These are phyloP conservation scores for Canariomyces notabilis DNA, from an alignment of 2,329 filamentous ascomycete species.

Conservation along the genomic window DNA sequence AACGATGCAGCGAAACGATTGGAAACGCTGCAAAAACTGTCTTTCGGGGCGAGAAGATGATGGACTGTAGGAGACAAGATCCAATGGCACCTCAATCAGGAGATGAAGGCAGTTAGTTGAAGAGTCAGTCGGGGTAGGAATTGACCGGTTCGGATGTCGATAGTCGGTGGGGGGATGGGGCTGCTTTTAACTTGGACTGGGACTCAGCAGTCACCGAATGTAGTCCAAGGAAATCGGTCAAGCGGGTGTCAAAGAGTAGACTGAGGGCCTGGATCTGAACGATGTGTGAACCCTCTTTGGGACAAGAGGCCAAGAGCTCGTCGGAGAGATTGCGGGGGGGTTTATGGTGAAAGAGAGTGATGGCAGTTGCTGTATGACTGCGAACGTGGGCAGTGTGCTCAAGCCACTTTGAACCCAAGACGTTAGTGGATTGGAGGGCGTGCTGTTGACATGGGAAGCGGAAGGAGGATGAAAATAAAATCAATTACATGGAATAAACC, in stretches of 20 bases:
- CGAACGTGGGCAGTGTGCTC: slow-evolving; percentile 1
- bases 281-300: slow-evolving; percentile 1
- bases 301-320: background rate
- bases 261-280: background rate
- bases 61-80: background rate
- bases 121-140: background rate
- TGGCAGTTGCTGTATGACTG: background rate
- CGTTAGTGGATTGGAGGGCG: background rate
- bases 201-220: background rate
- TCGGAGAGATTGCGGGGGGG: slow-evolving; percentile 4
- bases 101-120: background rate
- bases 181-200: slow-evolving; percentile 4
- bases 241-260: slow-evolving; percentile 1
- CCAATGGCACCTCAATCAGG: slow-evolving; percentile 8
- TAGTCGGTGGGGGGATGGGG: slow-evolving; percentile 1
- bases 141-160: background rate
- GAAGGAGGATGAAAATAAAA: background rate
- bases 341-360: slow-evolving; percentile 10
- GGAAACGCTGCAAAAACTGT: background rate
- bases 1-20: background rate
- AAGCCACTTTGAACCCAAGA: slow-evolving; percentile 9
- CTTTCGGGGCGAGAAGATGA: background rate
- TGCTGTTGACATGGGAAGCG: slow-evolving; percentile 3
- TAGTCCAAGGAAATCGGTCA: slow-evolving; percentile 1
- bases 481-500: no score